Conservation (phyloP, 805 yeast genomes). For the Brettanomyces bruxellensis region DNA sequence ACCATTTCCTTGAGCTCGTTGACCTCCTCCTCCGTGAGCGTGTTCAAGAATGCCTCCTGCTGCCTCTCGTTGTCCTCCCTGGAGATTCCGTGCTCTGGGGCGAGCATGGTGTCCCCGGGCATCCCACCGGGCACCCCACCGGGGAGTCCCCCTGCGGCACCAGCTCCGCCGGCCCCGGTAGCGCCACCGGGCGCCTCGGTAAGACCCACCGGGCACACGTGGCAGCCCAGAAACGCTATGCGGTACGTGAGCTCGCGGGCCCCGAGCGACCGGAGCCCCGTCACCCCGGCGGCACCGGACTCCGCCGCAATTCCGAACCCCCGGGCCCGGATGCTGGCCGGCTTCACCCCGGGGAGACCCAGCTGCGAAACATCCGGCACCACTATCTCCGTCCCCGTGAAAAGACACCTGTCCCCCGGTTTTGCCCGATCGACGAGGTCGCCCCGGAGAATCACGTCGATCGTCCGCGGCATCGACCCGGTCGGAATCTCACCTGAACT, state of each 20-base stretch:
- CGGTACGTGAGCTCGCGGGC: slow-evolving; percentile 90
- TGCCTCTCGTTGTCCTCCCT: slow-evolving; percentile 50
- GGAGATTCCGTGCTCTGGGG: no score
- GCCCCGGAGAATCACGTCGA: slow-evolving; percentile 88
- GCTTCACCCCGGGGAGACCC: slow-evolving; percentile 86
- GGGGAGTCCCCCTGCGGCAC: neutral
- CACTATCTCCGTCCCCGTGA: slow-evolving; percentile 91
- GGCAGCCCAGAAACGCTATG: slow-evolving; percentile 85
- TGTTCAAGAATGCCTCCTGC: slow-evolving; percentile 72
- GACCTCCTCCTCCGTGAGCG: slow-evolving; percentile 74
- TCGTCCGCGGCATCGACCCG: slow-evolving; percentile 96
- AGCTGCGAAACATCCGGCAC: slow-evolving; percentile 91
- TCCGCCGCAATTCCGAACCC: slow-evolving; percentile 47
- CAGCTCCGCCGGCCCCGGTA: slow-evolving; percentile 17
- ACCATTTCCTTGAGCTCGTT: slow-evolving; percentile 85
- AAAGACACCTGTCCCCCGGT: slow-evolving; percentile 92
- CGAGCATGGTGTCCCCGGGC: no score
- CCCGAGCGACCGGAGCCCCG: slow-evolving; percentile 87
- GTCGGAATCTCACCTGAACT: slow-evolving; percentile 96
- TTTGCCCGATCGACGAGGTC: slow-evolving; percentile 93
- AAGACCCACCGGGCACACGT: slow-evolving; percentile 59
- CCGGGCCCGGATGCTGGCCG: slow-evolving; percentile 58
- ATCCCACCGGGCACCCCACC: neutral
- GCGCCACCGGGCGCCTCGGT: slow-evolving; percentile 15
- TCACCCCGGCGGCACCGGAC: slow-evolving; percentile 73